Percentiles rank a stretch among this genome's conserved stretches.
phyloP scores from a whole-genome alignment of 352 stramenopile genomes.

The Plasmopara muralis region DNA sequence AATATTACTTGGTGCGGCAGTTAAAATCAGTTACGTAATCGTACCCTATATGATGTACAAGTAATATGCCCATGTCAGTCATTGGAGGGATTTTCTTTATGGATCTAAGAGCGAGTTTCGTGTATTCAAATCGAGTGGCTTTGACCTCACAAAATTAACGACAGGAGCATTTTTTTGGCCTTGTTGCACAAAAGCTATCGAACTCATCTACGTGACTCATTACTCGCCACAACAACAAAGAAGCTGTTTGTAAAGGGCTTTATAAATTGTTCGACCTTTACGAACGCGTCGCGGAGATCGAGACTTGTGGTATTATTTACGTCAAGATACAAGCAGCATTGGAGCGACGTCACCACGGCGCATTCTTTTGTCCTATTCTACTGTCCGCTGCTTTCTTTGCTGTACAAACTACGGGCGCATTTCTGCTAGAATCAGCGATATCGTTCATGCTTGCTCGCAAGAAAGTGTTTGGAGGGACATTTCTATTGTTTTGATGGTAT shows the following conservation, averaged over 20 bases:
- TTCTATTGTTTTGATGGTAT: slow-evolving; percentile 50
- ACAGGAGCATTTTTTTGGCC: slow-evolving; percentile 47
- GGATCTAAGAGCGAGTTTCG: slow-evolving; percentile 45
- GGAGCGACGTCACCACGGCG: slow-evolving; percentile 44
- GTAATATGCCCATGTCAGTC: slow-evolving; percentile 27
- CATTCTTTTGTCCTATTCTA: slow-evolving; percentile 62
- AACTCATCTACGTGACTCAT: slow-evolving; percentile 78
- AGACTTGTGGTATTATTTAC: slow-evolving; percentile 70
- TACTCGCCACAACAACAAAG: slow-evolving; percentile 58
- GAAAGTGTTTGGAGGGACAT: slow-evolving; percentile 18
- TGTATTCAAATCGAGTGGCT: slow-evolving; percentile 59
- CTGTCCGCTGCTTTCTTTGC: slow-evolving; percentile 45
- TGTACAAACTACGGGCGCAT: slow-evolving; percentile 37
- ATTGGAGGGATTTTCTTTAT: slow-evolving; percentile 46
- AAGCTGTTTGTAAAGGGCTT: slow-evolving; percentile 52
- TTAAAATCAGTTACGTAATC: slow-evolving; percentile 54
- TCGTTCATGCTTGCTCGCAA: slow-evolving; percentile 29
- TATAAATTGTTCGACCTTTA: slow-evolving; percentile 43
- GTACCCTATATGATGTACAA: slow-evolving; percentile 68
- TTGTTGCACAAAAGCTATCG: slow-evolving; percentile 52
- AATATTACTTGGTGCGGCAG: slow-evolving; percentile 54
- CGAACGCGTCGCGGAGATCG: slow-evolving; percentile 48
- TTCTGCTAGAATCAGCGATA: slow-evolving; percentile 49
- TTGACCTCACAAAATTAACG: slow-evolving; percentile 82
- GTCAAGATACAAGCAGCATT: slow-evolving; percentile 51